phyloP scores from a whole-genome alignment of 2,329 filamentous ascomycete species.

The Paecilomyces niveus region DNA sequence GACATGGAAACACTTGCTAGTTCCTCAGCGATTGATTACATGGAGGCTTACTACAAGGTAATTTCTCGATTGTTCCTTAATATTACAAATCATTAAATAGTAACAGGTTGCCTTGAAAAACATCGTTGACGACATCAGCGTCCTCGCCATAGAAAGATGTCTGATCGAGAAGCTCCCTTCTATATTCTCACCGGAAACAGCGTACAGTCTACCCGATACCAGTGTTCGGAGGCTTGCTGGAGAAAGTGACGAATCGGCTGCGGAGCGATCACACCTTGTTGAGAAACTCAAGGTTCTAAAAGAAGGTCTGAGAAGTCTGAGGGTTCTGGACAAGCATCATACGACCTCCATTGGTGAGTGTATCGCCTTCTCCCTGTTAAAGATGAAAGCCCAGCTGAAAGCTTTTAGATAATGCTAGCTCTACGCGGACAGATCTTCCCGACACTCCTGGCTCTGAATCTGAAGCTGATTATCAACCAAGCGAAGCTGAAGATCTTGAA shows the following conservation, averaged over 20 bases:
- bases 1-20: constrained; percentile 34
- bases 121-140: constrained; percentile 26
- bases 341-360: neutral
- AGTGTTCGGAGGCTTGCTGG: neutral
- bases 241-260: constrained; percentile 8
- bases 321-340: neutral
- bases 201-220: neutral
- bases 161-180: constrained; percentile 18
- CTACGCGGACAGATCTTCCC: no score
- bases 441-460: no score
- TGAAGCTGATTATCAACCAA: no score
- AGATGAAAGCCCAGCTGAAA: no score
- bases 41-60: constrained; percentile 44
- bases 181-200: constrained; percentile 14
- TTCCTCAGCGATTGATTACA: constrained; percentile 32
- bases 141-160: constrained; percentile 23
- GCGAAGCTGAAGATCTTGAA: no score
- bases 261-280: constrained; percentile 4
- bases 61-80: neutral
- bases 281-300: constrained; percentile 4
- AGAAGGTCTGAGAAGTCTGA: neutral
- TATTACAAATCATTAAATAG: neutral
- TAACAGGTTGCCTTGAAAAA: constrained; percentile 26
- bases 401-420: no score
- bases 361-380: no score